These are phyloP conservation scores for Penicillium flavigenum DNA, from an alignment of 495 filamentous ascomycete species.

Conservation along the genomic window DNA sequence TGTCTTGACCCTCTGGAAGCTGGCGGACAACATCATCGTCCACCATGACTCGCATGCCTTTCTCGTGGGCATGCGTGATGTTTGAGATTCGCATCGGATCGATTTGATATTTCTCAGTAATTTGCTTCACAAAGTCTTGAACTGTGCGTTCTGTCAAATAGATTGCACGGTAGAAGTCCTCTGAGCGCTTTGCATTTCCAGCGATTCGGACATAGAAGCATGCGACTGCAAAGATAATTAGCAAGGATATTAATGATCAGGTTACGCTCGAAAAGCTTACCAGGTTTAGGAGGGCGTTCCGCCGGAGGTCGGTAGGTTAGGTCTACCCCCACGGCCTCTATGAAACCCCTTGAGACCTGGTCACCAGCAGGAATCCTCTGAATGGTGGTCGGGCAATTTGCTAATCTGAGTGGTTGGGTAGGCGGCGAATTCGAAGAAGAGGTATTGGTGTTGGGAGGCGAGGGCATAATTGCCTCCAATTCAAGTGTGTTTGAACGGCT, in stretches of 20 bases:
- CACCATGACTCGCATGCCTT: conserved; percentile 77
- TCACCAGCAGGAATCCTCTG: conserved; percentile 45
- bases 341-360: conserved; percentile 64
- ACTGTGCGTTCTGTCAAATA: conserved; percentile 78
- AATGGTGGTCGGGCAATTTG: conserved; percentile 46
- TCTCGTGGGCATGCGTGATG: conserved; percentile 65
- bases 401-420: conserved; percentile 18
- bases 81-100: conserved; percentile 67
- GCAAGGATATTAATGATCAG: neutral
- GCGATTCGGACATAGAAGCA: conserved; percentile 80
- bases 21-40: conserved; percentile 90
- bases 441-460: conserved; percentile 57
- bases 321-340: conserved; percentile 91
- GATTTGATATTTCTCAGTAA: conserved; percentile 76
- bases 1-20: conserved; percentile 87
- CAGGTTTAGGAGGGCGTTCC: conserved; percentile 66
- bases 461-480: conserved; percentile 56
- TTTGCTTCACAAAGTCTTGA: conserved; percentile 63
- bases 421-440: conserved; percentile 50
- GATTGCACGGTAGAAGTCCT: conserved; percentile 77
- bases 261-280: conserved; percentile 40
- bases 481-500: conserved; percentile 57
- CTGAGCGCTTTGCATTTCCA: conserved; percentile 50
- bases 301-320: conserved; percentile 76
- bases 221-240: conserved; percentile 54